These are phyloP conservation scores for Trichoderma virens DNA, from an alignment of 495 filamentous ascomycete species.

Conservation along the genomic window DNA sequence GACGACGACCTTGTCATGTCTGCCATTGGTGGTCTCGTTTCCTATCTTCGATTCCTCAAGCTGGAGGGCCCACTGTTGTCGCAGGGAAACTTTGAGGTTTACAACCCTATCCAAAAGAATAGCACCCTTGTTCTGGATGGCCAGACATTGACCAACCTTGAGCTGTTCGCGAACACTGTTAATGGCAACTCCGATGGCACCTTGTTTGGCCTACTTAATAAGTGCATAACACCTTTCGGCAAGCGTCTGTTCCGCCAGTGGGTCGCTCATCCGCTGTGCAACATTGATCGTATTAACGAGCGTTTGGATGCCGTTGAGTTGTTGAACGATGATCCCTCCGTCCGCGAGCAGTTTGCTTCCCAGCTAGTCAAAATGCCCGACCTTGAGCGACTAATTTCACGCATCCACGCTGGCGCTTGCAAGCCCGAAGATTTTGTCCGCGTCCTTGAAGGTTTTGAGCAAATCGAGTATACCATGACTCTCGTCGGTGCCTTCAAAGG, in stretches of 20 bases:
- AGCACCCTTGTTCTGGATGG: constrained; percentile 91
- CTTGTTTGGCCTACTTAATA: constrained; percentile 81
- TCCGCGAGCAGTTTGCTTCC: constrained; percentile 76
- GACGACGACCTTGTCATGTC: constrained; percentile 85
- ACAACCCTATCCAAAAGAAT: constrained; percentile 89
- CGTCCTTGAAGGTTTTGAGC: constrained; percentile 96
- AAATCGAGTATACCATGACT: constrained; percentile 85
- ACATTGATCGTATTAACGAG: constrained; percentile 81
- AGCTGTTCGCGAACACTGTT: constrained; percentile 90
- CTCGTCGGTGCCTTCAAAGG: constrained; percentile 61
- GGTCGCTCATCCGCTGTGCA: constrained; percentile 92
- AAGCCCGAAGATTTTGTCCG: constrained; percentile 83
- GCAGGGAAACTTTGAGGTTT: constrained; percentile 84
- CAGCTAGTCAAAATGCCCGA: constrained; percentile 88
- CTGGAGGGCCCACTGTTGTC: constrained; percentile 83
- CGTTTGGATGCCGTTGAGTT: constrained; percentile 93
- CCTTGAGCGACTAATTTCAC: constrained; percentile 87
- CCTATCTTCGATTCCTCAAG: constrained; percentile 82
- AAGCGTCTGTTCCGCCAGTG: constrained; percentile 96
- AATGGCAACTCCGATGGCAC: constrained; percentile 82
- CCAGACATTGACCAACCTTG: constrained; percentile 94
- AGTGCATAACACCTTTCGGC: constrained; percentile 93
- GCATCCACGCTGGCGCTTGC: constrained; percentile 85
- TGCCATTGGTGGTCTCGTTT: constrained; percentile 80
- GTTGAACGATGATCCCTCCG: constrained; percentile 69